phyloP scores from a whole-genome alignment of 2,329 filamentous ascomycete genomes.

The Macroventuria anomochaeta region DNA sequence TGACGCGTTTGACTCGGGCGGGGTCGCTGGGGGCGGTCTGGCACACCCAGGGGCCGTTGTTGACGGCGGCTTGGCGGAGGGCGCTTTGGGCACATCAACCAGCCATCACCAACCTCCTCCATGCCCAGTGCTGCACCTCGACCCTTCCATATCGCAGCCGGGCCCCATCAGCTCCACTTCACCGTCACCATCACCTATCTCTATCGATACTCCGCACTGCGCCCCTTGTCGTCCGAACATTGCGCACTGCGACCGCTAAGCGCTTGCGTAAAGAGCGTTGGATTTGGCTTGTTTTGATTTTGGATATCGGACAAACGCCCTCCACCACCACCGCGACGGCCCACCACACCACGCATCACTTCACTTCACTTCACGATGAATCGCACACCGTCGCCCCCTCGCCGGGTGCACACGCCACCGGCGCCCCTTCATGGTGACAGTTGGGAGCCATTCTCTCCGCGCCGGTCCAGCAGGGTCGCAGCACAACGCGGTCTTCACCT shows the following conservation, averaged over 20 bases:
- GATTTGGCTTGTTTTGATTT: constrained; percentile 36
- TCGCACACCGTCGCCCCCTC: constrained; percentile 67
- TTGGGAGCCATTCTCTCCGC: constrained; percentile 75
- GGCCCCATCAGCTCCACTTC: constrained; percentile 22
- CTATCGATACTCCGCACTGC: constrained; percentile 14
- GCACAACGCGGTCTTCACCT: constrained; percentile 55
- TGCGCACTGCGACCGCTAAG: constrained; percentile 5
- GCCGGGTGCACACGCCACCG: constrained; percentile 68
- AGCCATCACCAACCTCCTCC: constrained; percentile 38
- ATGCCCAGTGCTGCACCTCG: constrained; percentile 15
- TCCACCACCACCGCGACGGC: constrained; percentile 1
- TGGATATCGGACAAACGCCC: constrained; percentile 21
- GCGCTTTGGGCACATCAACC: constrained; percentile 9
- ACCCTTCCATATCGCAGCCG: constrained; percentile 23
- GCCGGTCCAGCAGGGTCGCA: constrained; percentile 68
- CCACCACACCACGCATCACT: not conserved
- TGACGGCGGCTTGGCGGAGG: not conserved
- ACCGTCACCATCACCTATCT: constrained; percentile 17
- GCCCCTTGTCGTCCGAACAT: constrained; percentile 8
- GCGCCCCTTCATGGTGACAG: constrained; percentile 74
- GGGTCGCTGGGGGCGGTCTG: not conserved
- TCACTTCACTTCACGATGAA: constrained; percentile 38
- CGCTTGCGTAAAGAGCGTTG: constrained; percentile 19
- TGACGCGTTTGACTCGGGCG: constrained; percentile 31
- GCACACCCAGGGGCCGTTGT: not conserved